phyloP scores from a whole-genome alignment of 352 stramenopile species.

The Globisporangium spinosum region DNA sequence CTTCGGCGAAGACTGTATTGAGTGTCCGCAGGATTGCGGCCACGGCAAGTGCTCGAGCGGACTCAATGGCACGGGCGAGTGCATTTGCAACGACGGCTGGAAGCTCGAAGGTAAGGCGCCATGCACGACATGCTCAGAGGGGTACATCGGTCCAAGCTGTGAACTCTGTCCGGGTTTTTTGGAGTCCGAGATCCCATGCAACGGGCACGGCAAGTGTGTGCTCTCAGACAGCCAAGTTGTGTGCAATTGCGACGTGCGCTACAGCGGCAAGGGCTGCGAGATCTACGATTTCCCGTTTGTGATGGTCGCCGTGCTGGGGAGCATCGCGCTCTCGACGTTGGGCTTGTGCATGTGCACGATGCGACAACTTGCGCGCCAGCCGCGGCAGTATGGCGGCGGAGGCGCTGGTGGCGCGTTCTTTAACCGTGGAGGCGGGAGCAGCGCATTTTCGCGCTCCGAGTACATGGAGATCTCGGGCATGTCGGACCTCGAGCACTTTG shows the following conservation, averaged over 20 bases:
- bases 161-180: constrained; percentile 68
- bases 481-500: constrained; percentile 84
- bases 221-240: constrained; percentile 47
- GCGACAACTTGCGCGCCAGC: constrained; percentile 67
- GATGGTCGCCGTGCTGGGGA: constrained; percentile 77
- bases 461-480: constrained; percentile 87
- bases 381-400: constrained; percentile 26
- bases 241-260: constrained; percentile 72
- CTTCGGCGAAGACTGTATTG: constrained; percentile 66
- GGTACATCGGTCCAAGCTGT: constrained; percentile 72
- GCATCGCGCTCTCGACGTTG: constrained; percentile 74
- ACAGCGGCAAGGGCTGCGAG: constrained; percentile 68
- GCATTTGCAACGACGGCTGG: constrained; percentile 74
- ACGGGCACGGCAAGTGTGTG: constrained; percentile 63
- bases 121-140: constrained; percentile 70
- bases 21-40: constrained; percentile 67
- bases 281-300: constrained; percentile 84
- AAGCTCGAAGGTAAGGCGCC: constrained; percentile 52
- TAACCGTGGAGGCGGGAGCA: constrained; percentile 36
- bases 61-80: constrained; percentile 72
- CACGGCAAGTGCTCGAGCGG: constrained; percentile 77
- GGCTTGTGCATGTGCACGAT: constrained; percentile 88
- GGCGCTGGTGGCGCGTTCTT: constrained; percentile 22
- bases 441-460: constrained; percentile 63
- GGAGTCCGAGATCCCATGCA: constrained; percentile 70